These are phyloP conservation scores for Rhodofomes roseus DNA, from an alignment of 1,284 basidiomycete genomes.

Conservation along the genomic window DNA sequence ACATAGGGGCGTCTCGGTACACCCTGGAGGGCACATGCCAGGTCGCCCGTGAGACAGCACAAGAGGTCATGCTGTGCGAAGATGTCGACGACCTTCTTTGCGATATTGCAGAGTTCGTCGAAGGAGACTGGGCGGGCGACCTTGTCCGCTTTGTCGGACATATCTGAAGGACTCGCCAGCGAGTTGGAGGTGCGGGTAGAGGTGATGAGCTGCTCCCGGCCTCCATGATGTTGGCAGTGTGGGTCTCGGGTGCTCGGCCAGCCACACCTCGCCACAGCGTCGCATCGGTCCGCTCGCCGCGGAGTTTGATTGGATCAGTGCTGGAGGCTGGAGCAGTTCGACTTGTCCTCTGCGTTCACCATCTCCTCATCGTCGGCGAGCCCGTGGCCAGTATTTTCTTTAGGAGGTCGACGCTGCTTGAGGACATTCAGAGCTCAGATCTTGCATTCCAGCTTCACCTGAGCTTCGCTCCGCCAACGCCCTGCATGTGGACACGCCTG, in stretches of 20 bases:
- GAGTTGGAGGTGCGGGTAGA: neutral
- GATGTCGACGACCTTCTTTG: conserved; percentile 8
- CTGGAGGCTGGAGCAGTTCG: too few relatives aligned
- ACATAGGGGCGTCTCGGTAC: conserved; percentile 19
- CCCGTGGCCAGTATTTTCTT: too few relatives aligned
- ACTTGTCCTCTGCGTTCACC: too few relatives aligned
- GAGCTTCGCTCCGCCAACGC: too few relatives aligned
- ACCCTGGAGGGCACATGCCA: conserved; percentile 18
- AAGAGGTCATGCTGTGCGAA: conserved; percentile 7
- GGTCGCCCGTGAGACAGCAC: conserved; percentile 21
- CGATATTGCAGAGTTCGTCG: conserved; percentile 11
- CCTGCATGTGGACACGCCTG: too few relatives aligned
- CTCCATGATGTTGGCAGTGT: neutral
- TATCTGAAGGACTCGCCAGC: neutral
- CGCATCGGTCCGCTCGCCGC: neutral
- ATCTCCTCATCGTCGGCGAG: too few relatives aligned
- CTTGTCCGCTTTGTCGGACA: neutral
- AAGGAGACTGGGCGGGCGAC: neutral
- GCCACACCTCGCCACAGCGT: neutral
- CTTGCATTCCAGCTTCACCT: too few relatives aligned
- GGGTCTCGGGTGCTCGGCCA: neutral
- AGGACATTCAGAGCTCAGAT: too few relatives aligned
- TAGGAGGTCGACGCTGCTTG: too few relatives aligned
- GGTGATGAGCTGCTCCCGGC: neutral
- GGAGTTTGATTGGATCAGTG: neutral